phyloP scores from a whole-genome alignment of 768 basidiomycete genomes.

The Botryobasidium botryosum region DNA sequence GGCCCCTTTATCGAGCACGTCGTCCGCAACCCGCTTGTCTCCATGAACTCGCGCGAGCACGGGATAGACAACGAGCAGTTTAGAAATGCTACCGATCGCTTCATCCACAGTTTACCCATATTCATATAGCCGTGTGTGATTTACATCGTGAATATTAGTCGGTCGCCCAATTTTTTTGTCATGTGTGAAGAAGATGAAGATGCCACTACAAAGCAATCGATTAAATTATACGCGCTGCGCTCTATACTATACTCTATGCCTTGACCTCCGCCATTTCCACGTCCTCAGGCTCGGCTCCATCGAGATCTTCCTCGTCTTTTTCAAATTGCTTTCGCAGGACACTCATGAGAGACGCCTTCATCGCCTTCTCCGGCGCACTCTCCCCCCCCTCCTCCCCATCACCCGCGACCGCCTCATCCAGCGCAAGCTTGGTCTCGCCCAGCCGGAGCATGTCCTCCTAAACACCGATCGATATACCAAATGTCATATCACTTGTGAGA shows the following conservation, averaged over 20 bases:
- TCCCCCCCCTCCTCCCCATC: conserved; percentile 38
- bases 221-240: conserved; percentile 9
- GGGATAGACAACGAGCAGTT: conserved; percentile 94
- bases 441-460: conserved; percentile 83
- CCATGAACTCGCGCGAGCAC: conserved; percentile 63
- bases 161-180: too few species aligned
- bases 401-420: conserved; percentile 84
- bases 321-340: conserved; percentile 71
- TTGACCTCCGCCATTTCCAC: conserved; percentile 11
- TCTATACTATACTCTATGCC: conserved; percentile 19
- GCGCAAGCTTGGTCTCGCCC: conserved; percentile 74
- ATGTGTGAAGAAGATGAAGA: too few species aligned
- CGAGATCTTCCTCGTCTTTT: conserved; percentile 27
- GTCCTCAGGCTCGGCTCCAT: conserved; percentile 12
- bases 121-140: too few species aligned
- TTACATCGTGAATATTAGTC: too few species aligned
- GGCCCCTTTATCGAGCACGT: conserved; percentile 91
- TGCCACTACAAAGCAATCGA: too few species aligned
- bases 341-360: conserved; percentile 77
- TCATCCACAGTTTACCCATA: conserved; percentile 24
- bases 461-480: conserved; percentile 3
- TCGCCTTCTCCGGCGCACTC: conserved; percentile 52
- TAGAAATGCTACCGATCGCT: conserved; percentile 57
- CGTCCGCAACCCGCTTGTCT: conserved; percentile 75
- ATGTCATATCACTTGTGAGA: not conserved